Percentiles rank a stretch among this genome's conserved stretches.
These are phyloP conservation scores for Candida sanyaensis DNA, from an alignment of 1,139 yeast genomes.

Conservation along the genomic window DNA sequence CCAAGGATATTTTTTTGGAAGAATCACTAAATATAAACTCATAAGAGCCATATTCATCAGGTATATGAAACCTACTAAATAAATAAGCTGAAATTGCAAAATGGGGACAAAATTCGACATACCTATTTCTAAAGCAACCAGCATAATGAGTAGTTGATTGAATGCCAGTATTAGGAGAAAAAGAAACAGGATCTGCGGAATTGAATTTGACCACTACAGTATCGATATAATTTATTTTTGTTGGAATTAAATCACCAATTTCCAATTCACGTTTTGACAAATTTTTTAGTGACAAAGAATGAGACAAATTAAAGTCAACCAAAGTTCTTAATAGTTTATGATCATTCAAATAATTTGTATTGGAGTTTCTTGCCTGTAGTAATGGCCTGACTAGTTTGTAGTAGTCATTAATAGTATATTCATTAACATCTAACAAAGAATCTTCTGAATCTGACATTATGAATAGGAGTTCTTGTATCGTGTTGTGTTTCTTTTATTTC, in stretches of 20 bases:
- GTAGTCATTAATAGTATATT: constrained; percentile 25
- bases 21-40: constrained; percentile 19
- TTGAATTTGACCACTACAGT: constrained; percentile 10
- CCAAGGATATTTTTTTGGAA: constrained; percentile 16
- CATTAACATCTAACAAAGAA: constrained; percentile 15
- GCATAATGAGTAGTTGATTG: constrained; percentile 14
- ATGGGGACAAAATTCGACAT: constrained; percentile 33
- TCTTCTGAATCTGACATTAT: constrained; percentile 18
- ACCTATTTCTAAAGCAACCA: constrained; percentile 29
- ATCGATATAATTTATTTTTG: constrained; percentile 15
- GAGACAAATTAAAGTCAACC: constrained; percentile 29
- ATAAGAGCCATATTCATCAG: constrained; percentile 28
- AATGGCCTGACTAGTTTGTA: constrained; percentile 21
- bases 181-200: not conserved
- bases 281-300: constrained; percentile 22
- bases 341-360: constrained; percentile 17
- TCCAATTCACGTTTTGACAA: constrained; percentile 26
- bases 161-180: constrained; percentile 3
- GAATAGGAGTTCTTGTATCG: not conserved
- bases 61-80: constrained; percentile 32
- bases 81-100: constrained; percentile 31
- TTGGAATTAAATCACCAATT: constrained; percentile 22
- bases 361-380: constrained; percentile 18
- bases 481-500: not conserved
- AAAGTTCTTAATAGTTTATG: constrained; percentile 29